Evolutionary conservation across 306 rosid species (phyloP), one percentile per base, ranked within the genome.

Genomic region (Pyrus betulifolia): DNA sequence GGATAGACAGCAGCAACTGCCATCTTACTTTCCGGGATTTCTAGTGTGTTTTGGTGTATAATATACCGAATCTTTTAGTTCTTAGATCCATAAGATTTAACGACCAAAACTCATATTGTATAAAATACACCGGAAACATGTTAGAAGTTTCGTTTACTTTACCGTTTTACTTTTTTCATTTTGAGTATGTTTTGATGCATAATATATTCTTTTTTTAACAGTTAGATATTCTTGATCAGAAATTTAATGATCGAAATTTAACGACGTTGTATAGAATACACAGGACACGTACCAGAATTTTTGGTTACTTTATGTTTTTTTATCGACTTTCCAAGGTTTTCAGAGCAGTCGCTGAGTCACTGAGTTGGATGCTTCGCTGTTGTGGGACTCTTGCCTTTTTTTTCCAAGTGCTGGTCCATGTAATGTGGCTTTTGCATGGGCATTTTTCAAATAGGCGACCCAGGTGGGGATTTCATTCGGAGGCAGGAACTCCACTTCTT

Each of bases 301-400:
- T 60, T 31, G 3, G 2, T 15, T 11, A 13, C 59, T 33, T 49
- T 23, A 13, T 21, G 4, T 15, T 33, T 73, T 22, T 27, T 49
- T 70, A 25, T 25, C 60, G 63, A 31, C 67, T 52, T 78, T 67
- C 2, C 42, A 22, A 73, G 54, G 27, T 11, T 49, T 70, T 28
- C 31, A 35, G 8, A 67, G 76, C 76, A 72, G 74, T 80, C 74
- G 4, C 69, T 38, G 84, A 70, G 72, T 74, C 65, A 14, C 38
- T 38, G 77, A 78, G 82, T 83, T 46, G 35, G 52, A 23, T 33
- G 55, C 70, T 2, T 22, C 14, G 61, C 76, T 60, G 73, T 3
- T 11, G 30, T 70, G 44, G 74, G 58, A 67, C 61, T 33, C n/a
- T 6, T 19, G 11, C 1, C 54, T 15, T 5, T 27, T 51, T 51